These are phyloP conservation scores for Yarrowia hollandica DNA, from an alignment of 805 yeast species.

Conservation along the genomic window DNA sequence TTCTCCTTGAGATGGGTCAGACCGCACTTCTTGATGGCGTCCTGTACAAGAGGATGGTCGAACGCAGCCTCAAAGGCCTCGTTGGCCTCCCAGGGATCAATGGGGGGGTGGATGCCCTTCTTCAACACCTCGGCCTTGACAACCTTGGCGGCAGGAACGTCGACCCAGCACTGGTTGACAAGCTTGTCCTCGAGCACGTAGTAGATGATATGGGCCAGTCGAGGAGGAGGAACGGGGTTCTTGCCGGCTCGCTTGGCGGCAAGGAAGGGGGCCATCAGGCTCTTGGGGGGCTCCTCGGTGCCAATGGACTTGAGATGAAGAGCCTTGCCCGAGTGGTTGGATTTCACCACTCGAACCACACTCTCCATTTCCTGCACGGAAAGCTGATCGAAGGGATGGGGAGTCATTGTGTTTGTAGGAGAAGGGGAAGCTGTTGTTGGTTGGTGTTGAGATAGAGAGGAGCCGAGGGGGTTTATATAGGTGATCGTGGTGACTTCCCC, in stretches of 20 bases:
- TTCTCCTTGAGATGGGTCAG: conserved; percentile 35
- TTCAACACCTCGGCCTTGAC: conserved; percentile 58
- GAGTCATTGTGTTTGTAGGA: conserved; percentile 30
- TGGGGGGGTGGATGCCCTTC: conserved; percentile 67
- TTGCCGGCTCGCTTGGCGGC: conserved; percentile 61
- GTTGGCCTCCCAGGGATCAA: conserved; percentile 63
- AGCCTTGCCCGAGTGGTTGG: conserved; percentile 37
- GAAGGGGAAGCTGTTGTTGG: too few relatives aligned
- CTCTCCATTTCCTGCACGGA: conserved; percentile 38
- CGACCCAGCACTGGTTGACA: conserved; percentile 71
- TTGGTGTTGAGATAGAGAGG: too few relatives aligned
- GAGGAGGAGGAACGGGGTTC: conserved; percentile 56
- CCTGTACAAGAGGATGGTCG: conserved; percentile 57
- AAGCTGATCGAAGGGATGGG: conserved; percentile 43
- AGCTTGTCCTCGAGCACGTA: conserved; percentile 50
- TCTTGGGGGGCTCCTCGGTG: conserved; percentile 70
- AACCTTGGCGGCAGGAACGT: conserved; percentile 61
- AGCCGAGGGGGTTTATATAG: too few relatives aligned
- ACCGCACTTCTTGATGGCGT: conserved; percentile 66
- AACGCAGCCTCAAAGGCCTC: conserved; percentile 53
- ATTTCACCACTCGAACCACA: conserved; percentile 37
- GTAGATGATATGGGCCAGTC: conserved; percentile 69
- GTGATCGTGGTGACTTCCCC: too few relatives aligned
- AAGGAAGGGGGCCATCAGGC: conserved; percentile 63
- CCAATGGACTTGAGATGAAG: conserved; percentile 41